Evolutionary conservation across 1,139 yeast species (phyloP).

Genomic region (Saccharomyces hybrid): DNA sequence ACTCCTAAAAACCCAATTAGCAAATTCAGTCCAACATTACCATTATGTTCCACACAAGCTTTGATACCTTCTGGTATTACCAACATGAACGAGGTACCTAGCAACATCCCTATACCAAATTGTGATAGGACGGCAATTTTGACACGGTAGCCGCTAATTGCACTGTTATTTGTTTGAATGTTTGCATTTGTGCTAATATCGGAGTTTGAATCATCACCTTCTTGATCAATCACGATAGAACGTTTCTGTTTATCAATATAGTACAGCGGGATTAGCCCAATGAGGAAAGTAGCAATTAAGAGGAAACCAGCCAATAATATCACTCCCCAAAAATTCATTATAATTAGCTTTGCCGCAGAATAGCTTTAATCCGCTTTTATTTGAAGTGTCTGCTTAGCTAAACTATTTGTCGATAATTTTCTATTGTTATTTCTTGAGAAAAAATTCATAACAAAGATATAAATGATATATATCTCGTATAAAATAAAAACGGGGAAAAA

Average conservation of each 20-base stretch:
- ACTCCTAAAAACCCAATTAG: slow-evolving; percentile 29
- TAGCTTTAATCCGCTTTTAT: neutral
- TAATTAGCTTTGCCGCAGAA: slow-evolving; percentile 4
- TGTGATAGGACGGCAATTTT: slow-evolving; percentile 32
- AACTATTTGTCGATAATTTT: neutral
- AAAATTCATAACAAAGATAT: neutral
- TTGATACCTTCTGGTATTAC: slow-evolving; percentile 57
- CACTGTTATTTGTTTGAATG: neutral
- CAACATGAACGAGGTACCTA: slow-evolving; percentile 49
- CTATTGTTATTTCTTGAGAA: neutral
- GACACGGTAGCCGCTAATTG: neutral
- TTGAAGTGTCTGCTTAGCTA: neutral
- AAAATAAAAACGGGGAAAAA: neutral
- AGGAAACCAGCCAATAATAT: slow-evolving; percentile 15
- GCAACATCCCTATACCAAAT: slow-evolving; percentile 49
- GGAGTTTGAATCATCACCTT: slow-evolving; percentile 8
- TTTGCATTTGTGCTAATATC: neutral
- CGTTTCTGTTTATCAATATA: slow-evolving; percentile 11
- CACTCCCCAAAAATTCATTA: slow-evolving; percentile 11
- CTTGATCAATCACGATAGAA: slow-evolving; percentile 15
- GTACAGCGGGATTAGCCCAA: slow-evolving; percentile 35
- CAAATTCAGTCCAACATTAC: slow-evolving; percentile 29
- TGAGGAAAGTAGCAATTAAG: slow-evolving; percentile 27
- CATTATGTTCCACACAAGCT: slow-evolving; percentile 33
- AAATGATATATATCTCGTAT: neutral